Conservation (phyloP, 768 basidiomycete species). For the Lactarius tabidus region DNA sequence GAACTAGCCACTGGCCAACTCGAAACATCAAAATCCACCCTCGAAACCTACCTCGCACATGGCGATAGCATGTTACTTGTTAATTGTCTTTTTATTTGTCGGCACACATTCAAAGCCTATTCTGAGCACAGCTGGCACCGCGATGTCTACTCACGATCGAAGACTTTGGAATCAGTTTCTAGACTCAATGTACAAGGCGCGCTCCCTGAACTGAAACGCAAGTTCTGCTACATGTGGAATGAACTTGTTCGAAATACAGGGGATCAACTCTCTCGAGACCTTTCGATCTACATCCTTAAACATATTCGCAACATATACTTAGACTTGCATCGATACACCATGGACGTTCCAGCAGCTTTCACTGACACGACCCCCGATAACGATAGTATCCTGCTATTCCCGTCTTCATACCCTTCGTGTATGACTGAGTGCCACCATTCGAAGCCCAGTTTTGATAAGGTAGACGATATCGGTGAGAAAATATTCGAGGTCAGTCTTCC, state of each 20-base stretch:
- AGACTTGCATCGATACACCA: not conserved
- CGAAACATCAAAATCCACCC: not conserved
- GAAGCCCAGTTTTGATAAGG: too few relatives aligned
- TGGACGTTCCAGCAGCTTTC: not conserved
- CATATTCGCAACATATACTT: not conserved
- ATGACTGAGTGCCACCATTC: too few relatives aligned
- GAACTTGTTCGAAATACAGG: not conserved
- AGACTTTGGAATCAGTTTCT: not conserved
- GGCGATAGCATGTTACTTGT: not conserved
- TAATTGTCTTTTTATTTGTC: not conserved
- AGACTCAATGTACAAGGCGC: not conserved
- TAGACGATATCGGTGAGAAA: too few relatives aligned
- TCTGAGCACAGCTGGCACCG: not conserved
- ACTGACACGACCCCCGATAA: not conserved
- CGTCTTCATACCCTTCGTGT: not conserved
- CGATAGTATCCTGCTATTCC: not conserved
- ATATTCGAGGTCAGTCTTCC: too few relatives aligned
- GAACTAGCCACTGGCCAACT: not conserved
- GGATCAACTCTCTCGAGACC: not conserved
- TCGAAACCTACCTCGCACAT: not conserved
- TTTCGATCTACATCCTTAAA: not conserved
- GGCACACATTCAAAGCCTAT: not conserved
- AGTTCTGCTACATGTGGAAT: not conserved
- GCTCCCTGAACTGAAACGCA: not conserved
- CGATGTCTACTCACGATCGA: not conserved